These are phyloP conservation scores for Vaccinium corymbosum DNA, from an alignment of 148 eudicot genomes.

Conservation along the genomic window DNA sequence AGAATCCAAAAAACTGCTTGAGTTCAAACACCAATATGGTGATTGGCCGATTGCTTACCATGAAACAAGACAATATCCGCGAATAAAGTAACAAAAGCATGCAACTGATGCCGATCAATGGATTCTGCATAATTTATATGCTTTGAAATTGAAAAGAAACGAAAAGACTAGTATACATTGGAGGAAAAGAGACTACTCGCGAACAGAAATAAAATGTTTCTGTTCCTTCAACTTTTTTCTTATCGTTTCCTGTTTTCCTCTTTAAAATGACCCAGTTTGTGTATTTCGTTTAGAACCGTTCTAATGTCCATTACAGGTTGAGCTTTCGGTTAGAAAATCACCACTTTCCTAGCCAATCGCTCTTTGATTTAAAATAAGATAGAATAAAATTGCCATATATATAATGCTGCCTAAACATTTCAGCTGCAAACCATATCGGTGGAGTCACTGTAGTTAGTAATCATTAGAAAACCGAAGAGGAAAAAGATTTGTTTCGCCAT, in stretches of 20 bases:
- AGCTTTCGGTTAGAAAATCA: neutral
- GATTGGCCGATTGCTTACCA: neutral
- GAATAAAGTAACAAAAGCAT: neutral
- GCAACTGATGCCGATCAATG: neutral
- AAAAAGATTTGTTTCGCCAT: no score
- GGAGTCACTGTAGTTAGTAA: neutral
- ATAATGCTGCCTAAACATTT: neutral
- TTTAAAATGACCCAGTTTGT: neutral
- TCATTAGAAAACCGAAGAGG: neutral
- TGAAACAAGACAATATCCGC: neutral
- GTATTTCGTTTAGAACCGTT: neutral
- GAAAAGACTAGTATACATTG: neutral
- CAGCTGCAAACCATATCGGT: neutral
- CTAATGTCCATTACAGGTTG: neutral
- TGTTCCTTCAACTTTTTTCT: neutral
- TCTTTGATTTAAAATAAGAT: neutral
- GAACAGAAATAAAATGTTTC: neutral
- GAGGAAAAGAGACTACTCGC: neutral
- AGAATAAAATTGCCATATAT: neutral
- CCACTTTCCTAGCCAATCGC: neutral
- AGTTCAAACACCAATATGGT: neutral
- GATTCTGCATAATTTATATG: neutral
- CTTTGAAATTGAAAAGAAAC: neutral
- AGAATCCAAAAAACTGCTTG: neutral
- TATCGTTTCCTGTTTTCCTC: neutral